Conservation (phyloP, 495 filamentous ascomycete genomes). For the Penicillium arizonense region DNA sequence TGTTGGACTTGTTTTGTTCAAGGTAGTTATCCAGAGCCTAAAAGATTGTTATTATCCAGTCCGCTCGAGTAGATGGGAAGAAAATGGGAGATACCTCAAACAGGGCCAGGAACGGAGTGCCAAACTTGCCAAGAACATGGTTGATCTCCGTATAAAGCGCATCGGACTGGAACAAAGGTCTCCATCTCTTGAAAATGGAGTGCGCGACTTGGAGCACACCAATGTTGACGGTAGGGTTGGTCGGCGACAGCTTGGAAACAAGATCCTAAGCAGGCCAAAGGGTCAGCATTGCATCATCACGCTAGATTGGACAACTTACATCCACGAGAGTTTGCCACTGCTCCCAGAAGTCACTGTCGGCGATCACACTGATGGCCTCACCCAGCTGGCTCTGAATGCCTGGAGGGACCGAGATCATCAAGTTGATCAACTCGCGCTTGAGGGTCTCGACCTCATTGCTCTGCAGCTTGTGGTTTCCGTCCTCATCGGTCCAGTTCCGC, state of each 20-base stretch:
- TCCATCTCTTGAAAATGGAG: constrained; percentile 96
- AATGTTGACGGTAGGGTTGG: constrained; percentile 78
- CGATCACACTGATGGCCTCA: constrained; percentile 94
- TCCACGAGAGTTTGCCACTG: constrained; percentile 91
- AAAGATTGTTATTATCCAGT: constrained; percentile 9
- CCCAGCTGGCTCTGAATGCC: constrained; percentile 90
- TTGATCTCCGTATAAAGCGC: constrained; percentile 90
- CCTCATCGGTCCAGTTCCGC: constrained; percentile 89
- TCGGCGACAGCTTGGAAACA: constrained; percentile 75
- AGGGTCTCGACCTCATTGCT: constrained; percentile 78
- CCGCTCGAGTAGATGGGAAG: background rate
- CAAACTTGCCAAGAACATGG: constrained; percentile 85
- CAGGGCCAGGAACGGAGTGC: constrained; percentile 73
- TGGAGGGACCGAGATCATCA: constrained; percentile 90
- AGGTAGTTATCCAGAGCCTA: constrained; percentile 78
- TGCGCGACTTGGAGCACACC: constrained; percentile 96
- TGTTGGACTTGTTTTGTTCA: constrained; percentile 70
- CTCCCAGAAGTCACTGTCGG: constrained; percentile 95
- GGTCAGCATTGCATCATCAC: background rate
- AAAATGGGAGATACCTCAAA: constrained; percentile 55
- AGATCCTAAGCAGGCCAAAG: constrained; percentile 59
- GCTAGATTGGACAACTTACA: constrained; percentile 39
- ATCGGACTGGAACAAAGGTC: constrained; percentile 88
- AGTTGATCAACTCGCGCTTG: constrained; percentile 88
- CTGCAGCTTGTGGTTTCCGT: constrained; percentile 85